These are phyloP conservation scores for Melampsora americana DNA, from an alignment of 1,284 basidiomycete species.

Conservation along the genomic window DNA sequence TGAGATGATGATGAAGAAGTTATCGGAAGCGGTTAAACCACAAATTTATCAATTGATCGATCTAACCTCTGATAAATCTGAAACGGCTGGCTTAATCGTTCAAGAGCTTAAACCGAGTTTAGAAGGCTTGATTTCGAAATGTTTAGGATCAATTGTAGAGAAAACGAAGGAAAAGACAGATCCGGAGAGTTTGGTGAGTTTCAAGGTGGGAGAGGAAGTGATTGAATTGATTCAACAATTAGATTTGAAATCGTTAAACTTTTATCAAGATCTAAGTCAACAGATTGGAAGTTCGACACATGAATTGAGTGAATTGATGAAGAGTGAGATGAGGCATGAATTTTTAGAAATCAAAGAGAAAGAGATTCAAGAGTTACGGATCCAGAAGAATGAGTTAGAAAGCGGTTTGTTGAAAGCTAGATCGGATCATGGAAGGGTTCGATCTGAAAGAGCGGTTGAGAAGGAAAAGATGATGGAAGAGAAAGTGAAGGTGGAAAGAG, in stretches of 20 bases:
- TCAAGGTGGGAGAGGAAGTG: slow-evolving; percentile 4
- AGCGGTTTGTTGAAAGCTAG: slow-evolving; percentile 18
- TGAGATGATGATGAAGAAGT: slow-evolving; percentile 61
- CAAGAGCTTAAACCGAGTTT: slow-evolving; percentile 68
- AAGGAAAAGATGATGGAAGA: slow-evolving; percentile 29
- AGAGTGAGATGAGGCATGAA: neutral
- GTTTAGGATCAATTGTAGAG: neutral
- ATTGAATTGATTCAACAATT: slow-evolving; percentile 12
- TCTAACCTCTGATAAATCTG: slow-evolving; percentile 74
- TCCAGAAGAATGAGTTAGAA: slow-evolving; percentile 33
- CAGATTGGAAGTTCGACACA: slow-evolving; percentile 14
- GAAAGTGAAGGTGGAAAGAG: neutral
- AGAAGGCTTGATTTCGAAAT: slow-evolving; percentile 57
- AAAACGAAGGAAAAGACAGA: too few relatives aligned
- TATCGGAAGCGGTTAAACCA: slow-evolving; percentile 76
- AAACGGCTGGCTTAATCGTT: slow-evolving; percentile 73
- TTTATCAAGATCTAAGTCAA: slow-evolving; percentile 24
- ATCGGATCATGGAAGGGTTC: slow-evolving; percentile 32
- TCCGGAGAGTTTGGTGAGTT: too few relatives aligned
- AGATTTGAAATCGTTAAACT: slow-evolving; percentile 16
- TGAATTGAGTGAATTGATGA: slow-evolving; percentile 3
- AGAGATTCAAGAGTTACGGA: slow-evolving; percentile 21
- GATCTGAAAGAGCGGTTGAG: slow-evolving; percentile 40
- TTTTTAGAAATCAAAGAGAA: neutral
- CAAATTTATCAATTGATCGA: slow-evolving; percentile 80